Conservation (phyloP, 345 rosid species). For the Heritiera fomes region DNA sequence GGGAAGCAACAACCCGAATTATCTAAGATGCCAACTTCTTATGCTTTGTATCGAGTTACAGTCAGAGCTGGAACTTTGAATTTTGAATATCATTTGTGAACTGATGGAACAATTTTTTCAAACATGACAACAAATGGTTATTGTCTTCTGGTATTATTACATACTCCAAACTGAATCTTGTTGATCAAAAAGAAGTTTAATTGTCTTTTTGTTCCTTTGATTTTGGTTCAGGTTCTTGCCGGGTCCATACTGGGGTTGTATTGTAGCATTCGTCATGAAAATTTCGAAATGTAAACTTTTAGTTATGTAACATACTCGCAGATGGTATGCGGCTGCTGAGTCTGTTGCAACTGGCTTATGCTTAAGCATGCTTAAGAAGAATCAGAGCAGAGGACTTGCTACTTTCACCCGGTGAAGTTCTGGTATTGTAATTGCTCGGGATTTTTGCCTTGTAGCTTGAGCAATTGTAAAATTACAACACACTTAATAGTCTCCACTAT, state of each 20-base stretch:
- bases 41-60: not conserved
- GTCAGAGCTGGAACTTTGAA: not conserved
- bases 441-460: not conserved
- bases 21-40: not conserved
- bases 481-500: not conserved
- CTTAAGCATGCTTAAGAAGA: not conserved
- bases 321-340: too few species aligned
- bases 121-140: not conserved
- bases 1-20: not conserved
- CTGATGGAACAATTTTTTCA: not conserved
- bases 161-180: not conserved
- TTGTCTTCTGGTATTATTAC: not conserved
- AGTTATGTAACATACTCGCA: not conserved
- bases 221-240: conserved; percentile 52
- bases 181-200: not conserved
- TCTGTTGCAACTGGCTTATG: not conserved
- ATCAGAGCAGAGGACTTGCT: not conserved
- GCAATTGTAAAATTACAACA: not conserved
- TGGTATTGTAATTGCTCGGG: not conserved
- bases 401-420: not conserved
- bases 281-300: conserved; percentile 17
- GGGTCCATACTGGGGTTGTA: conserved; percentile 50
- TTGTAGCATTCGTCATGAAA: conserved; percentile 50
- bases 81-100: not conserved
- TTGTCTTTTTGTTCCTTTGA: not conserved